A percentile compares a stretch with the other conserved stretches of the same genome.
Evolutionary conservation across 2,329 filamentous ascomycete species (phyloP).

Genomic region (Phialophora macrospora): DNA sequence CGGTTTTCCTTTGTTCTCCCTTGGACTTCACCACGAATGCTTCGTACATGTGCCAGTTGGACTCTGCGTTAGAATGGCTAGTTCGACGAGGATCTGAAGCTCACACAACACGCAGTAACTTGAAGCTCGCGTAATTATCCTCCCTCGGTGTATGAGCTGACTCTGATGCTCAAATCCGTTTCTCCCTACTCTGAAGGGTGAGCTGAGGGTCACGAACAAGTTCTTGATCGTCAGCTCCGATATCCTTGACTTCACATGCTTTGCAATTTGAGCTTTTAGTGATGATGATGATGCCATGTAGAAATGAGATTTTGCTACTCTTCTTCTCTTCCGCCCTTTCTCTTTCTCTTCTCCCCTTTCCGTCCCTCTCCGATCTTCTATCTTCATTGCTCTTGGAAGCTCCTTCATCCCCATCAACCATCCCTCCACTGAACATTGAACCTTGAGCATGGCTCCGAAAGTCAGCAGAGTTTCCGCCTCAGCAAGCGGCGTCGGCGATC

Average conservation of each 20-base stretch:
- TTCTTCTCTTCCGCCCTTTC: background rate
- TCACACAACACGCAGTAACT: background rate
- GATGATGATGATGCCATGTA: background rate
- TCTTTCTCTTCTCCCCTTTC: background rate
- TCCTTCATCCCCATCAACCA: background rate
- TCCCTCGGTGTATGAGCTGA: background rate
- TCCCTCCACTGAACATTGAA: background rate
- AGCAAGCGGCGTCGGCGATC: constrained; percentile 1
- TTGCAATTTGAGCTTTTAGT: background rate
- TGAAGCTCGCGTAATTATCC: background rate
- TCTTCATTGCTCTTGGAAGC: background rate
- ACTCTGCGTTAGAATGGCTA: background rate
- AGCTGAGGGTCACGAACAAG: background rate
- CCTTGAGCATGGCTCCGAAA: constrained; percentile 13
- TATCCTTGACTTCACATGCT: background rate
- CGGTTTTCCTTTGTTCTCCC: background rate
- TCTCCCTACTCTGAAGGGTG: background rate
- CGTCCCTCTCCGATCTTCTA: background rate
- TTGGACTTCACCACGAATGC: background rate
- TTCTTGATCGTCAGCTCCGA: background rate
- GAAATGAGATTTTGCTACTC: background rate
- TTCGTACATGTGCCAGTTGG: background rate
- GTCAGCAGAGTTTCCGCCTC: background rate
- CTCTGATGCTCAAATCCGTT: background rate
- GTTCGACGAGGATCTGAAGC: background rate